phyloP scores from a whole-genome alignment of 2,329 filamentous ascomycete genomes.

The Colletotrichum nymphaeae region DNA sequence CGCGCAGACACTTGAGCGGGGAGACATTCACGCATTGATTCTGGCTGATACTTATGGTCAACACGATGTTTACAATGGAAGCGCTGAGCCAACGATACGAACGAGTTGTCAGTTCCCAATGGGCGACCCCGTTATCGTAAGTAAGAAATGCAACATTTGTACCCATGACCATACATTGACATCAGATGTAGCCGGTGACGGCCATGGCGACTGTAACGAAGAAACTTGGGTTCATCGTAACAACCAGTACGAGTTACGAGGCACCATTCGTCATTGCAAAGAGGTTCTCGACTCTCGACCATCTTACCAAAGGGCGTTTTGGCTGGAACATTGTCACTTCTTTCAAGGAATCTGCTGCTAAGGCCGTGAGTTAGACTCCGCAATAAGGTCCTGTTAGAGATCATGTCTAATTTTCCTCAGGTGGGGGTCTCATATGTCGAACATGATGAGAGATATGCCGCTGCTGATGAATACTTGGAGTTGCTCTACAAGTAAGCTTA shows the following conservation, averaged over 20 bases:
- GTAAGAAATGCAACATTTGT: background rate
- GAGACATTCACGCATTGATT: background rate
- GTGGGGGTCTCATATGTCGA: background rate
- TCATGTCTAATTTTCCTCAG: background rate
- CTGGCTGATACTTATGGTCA: background rate
- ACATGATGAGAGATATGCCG: background rate
- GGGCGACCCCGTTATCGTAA: background rate
- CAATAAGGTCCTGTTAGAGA: rapidly evolving
- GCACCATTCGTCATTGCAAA: background rate
- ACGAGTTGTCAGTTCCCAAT: background rate
- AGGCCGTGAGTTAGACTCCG: background rate
- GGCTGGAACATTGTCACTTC: background rate
- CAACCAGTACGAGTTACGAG: background rate
- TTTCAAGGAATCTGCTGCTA: background rate
- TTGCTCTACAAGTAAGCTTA: background rate
- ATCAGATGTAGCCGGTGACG: background rate
- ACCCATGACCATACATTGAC: background rate
- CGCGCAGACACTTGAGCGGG: background rate
- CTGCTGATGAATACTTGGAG: background rate
- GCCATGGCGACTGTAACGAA: background rate
- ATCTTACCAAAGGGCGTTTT: background rate
- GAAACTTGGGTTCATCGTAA: background rate
- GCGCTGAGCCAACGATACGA: background rate
- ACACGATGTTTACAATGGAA: background rate
- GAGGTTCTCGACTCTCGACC: background rate